A percentile compares a stretch with the other conserved stretches of the same genome.
Conservation (phyloP, 208 protist species). For the Trypanosoma cruzi region DNA sequence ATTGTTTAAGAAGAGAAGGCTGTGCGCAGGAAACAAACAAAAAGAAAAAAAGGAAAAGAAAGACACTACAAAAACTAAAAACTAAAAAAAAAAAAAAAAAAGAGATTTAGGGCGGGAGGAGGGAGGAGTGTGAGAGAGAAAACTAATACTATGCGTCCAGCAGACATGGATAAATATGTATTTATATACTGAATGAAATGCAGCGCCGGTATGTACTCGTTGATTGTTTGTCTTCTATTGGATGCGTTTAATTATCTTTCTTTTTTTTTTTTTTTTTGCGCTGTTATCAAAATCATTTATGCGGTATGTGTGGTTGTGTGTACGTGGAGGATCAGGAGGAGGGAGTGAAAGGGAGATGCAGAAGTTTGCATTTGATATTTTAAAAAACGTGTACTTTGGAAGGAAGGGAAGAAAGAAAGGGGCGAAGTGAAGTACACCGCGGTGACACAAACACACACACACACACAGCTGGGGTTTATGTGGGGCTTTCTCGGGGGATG, state of each 20-base stretch:
- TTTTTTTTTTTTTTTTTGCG: slow-evolving; percentile 3
- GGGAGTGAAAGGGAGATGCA: neutral
- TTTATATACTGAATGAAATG: neutral
- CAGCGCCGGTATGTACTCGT: neutral
- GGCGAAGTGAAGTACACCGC: too few species aligned
- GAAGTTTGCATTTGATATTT: too few species aligned
- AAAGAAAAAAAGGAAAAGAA: slow-evolving; percentile 24
- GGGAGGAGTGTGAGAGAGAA: too few species aligned
- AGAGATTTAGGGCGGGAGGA: too few species aligned
- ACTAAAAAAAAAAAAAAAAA: too few species aligned
- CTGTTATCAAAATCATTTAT: neutral
- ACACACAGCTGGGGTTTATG: too few species aligned
- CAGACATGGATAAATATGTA: slow-evolving; percentile 32
- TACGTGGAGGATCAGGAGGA: neutral
- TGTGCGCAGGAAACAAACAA: slow-evolving; percentile 1
- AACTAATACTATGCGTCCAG: too few species aligned
- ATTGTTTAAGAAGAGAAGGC: too few species aligned
- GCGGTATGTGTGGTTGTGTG: neutral
- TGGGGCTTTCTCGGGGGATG: too few species aligned
- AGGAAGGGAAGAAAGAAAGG: too few species aligned
- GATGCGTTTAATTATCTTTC: neutral
- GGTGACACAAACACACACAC: too few species aligned
- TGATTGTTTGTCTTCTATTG: neutral
- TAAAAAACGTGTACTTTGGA: too few species aligned
- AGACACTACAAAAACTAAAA: slow-evolving; percentile 7